Evolutionary conservation across 2,329 filamentous ascomycete genomes (phyloP), one percentile per base, ranked within the genome.

Genomic region (Fusarium burgessii): DNA sequence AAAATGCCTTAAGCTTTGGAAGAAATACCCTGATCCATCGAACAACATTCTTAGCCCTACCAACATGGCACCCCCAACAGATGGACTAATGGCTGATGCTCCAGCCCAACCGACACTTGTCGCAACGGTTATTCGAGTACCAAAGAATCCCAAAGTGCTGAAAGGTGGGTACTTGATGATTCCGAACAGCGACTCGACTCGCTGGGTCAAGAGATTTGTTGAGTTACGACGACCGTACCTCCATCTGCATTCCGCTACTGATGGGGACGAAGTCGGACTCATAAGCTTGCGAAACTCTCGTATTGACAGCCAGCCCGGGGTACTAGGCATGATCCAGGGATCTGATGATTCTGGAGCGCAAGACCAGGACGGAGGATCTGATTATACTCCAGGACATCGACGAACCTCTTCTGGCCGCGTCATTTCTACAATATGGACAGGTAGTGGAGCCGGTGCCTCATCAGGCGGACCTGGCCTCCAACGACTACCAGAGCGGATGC

Each of bases 141-240:
- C 91, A 58, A 97, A 97, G 81, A 97, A 96, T 74, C 89, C 91
- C 3, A 89, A 89, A 45, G 87, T 96, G 2, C 86, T 97, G 74
- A 97, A 97, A 82, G 91, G 93, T 18, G 95, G 95, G 18, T 97
- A 96, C 80, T 88, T 99, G 18, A 86, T 98, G 45, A 93, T 93
- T 5, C 94, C 94, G 1, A 94, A 94, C 77, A 91, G 90, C 59
- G 91, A 93, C 58, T 93, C 91, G 38, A 92, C 91, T 25, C 89
- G 92, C 67, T 99, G 96, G 96, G 88, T 96, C 32, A 93, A 95
- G 75, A 91, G 95, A 43, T 98, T 97, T 77, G 93, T 98, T 52
- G 96, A 99, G 82, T 88, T 99, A 32, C 90, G 96, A 35, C 88
- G 92, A 56, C 96, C 96, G 0, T 99, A 98, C 78, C 86, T 99